Evolutionary conservation across 306 rosid genomes (phyloP).

Genomic region (Leucaena leucocephala): DNA sequence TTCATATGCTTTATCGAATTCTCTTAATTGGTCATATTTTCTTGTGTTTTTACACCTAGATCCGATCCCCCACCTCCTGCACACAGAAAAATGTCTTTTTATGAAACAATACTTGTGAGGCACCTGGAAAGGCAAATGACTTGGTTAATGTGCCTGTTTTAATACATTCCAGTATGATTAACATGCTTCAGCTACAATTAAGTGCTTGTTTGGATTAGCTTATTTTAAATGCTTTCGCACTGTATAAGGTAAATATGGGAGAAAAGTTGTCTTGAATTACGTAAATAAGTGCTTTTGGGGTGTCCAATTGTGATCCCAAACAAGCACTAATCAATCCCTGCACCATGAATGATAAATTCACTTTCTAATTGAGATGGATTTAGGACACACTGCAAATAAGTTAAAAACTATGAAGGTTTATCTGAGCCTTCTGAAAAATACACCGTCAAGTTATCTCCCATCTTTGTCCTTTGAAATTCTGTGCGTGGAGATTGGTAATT

Average conservation of each 20-base stretch:
- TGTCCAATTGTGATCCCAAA: no score
- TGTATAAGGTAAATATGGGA: no score
- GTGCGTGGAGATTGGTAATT: conserved; percentile 22
- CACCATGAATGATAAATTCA: background rate
- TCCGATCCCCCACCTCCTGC: background rate
- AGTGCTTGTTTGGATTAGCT: no score
- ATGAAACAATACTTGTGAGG: background rate
- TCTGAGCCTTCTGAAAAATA: background rate
- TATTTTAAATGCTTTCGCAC: no score
- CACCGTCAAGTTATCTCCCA: background rate
- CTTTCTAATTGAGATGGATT: background rate
- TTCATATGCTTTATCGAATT: background rate
- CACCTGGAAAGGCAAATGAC: background rate
- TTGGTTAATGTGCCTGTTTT: background rate
- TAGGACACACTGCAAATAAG: background rate
- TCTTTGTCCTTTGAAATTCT: background rate
- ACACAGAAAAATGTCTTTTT: background rate
- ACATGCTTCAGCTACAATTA: background rate
- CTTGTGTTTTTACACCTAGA: background rate
- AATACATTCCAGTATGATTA: background rate
- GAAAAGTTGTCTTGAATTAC: no score
- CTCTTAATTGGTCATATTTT: background rate
- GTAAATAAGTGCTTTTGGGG: no score
- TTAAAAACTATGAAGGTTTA: background rate
- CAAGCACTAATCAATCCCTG: background rate